Evolutionary conservation across 352 stramenopile genomes (phyloP), one percentile per base, ranked within the genome.

Genomic region (Globisporangium solare): DNA sequence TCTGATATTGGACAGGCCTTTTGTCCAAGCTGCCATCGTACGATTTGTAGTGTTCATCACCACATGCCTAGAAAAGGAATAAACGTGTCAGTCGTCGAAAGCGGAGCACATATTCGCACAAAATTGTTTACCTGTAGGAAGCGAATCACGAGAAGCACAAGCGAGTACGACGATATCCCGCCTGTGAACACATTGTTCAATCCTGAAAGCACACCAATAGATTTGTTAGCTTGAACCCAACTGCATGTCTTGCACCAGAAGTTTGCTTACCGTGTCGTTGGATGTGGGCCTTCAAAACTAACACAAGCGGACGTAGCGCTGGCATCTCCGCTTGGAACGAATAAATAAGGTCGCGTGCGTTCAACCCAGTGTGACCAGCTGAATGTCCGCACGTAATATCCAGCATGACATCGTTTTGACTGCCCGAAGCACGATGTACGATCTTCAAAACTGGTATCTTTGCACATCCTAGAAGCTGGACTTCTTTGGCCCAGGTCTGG

Each of bases 361-460:
- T 87, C 31, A 98, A 62, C 39, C 96, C 96, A 69, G 97, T 97
- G 67, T 99, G 96, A 3, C 94, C 86, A 42, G 85, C 74, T 17
- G 89, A 94, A 74, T 98, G 80, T n/a, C 70, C 87, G 68, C 97
- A 98, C 18, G 91, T 98, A 35, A 99, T 80, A 68, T 99, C 96
- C 21, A 99, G 67, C 41, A 86, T 68, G 13, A 95, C 72, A 58
- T 89, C 72, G 20, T 74, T 58, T 5, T 65, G 47, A 15, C 71
- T 58, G 42, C 20, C 17, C 6, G 24, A 20, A 14, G 35, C 40
- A 13, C 60, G 61, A 49, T 72, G 90, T 1, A 82, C 77, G 42
- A 99, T 87, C 68, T 98, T 99, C 51, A 99, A 89, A 41, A 98
- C 93, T 17, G 96, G 96, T 39, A 99, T 97, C 60, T 97, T 94